Evolutionary conservation across 192 early-diverging fungal genomes (phyloP), one percentile per base, ranked within the genome.

Genomic region (Coemansia sp.): DNA sequence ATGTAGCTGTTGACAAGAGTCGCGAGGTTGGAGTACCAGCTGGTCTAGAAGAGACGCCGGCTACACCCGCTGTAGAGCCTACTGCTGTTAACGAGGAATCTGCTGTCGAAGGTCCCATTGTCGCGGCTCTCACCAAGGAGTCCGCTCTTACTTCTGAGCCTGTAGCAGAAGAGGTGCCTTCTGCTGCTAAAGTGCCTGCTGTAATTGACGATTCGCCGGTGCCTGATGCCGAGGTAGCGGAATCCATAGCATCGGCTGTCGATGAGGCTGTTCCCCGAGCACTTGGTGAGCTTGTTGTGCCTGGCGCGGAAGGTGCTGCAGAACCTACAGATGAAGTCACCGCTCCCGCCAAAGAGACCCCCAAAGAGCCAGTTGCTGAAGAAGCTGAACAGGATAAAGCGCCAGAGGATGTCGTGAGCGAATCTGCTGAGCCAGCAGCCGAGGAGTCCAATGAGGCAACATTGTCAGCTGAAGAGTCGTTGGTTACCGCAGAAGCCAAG

Each of bases 381-480:
- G 66, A 27, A 8, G 9, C 51, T 57, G 41, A 11, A 15, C 15
- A 15, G 41, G 41, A 3, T 45, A 9, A 45, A 15, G 41, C 41
- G 41, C 41, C 41, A 15, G 10, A n/a, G n/a, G 43, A 47, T 47
- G 14, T 17, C n/a, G 53, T 21, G 21, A 19, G 8, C 50, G 45
- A 62, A 8, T 8, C 52, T 45, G 41, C n/a, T 14, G 67, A 57
- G 1, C 21, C 53, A 9, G 41, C 11, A 49, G 19, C 17, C 24
- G 52, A 60, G 60, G 51, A 41, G 2, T 12, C 51, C 21, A 41
- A 11, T n/a, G 53, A 61, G 17, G 14, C 49, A 43, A 21, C 51
- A 17, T 32, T n/a, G 14, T 12, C 43, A n/a, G 43, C 14, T 10
- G 43, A 47, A 47, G 43, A 12, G 43, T 0, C 43, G 4, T 35